Percentiles rank a stretch among this genome's conserved stretches.
Conservation (phyloP, 2,329 filamentous ascomycete genomes). For the Fusarium poae region DNA sequence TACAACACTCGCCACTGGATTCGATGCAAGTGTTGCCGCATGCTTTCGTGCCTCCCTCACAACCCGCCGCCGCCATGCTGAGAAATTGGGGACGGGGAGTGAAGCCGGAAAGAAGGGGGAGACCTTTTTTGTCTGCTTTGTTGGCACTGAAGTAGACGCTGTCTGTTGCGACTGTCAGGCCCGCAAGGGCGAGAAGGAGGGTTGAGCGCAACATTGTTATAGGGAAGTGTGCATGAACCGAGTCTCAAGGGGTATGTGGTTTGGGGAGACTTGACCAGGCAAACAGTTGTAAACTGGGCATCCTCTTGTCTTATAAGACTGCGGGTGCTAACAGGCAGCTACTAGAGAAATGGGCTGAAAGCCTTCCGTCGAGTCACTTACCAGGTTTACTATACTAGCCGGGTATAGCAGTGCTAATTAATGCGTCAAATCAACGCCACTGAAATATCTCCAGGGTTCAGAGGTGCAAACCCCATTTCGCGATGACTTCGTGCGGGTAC, state of each 20-base stretch:
- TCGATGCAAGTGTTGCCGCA: slow-evolving; percentile 54
- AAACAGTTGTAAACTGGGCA: neutral
- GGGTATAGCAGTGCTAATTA: slow-evolving; percentile 23
- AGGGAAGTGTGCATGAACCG: neutral
- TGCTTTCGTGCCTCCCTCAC: slow-evolving; percentile 36
- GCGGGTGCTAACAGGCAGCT: slow-evolving; percentile 7
- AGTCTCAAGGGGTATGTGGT: neutral
- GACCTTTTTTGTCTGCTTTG: slow-evolving; percentile 27
- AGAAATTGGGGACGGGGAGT: slow-evolving; percentile 39
- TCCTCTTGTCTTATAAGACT: slow-evolving; percentile 35
- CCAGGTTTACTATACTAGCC: slow-evolving; percentile 29
- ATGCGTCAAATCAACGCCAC: slow-evolving; percentile 34
- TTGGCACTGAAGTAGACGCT: slow-evolving; percentile 33
- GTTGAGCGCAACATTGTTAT: slow-evolving; percentile 45
- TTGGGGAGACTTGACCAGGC: neutral
- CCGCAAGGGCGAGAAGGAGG: slow-evolving; percentile 47
- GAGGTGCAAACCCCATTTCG: slow-evolving; percentile 23
- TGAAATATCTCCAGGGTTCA: slow-evolving; percentile 34
- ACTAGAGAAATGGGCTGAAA: slow-evolving; percentile 18
- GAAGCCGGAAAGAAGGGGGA: slow-evolving; percentile 44
- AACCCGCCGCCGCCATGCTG: slow-evolving; percentile 33
- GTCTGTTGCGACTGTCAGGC: slow-evolving; percentile 42
- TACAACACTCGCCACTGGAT: slow-evolving; percentile 50
- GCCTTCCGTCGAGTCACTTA: slow-evolving; percentile 18
- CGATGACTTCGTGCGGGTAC: slow-evolving; percentile 43